phyloP scores from a whole-genome alignment of 495 filamentous ascomycete genomes.

The Xylaria palmicola region DNA sequence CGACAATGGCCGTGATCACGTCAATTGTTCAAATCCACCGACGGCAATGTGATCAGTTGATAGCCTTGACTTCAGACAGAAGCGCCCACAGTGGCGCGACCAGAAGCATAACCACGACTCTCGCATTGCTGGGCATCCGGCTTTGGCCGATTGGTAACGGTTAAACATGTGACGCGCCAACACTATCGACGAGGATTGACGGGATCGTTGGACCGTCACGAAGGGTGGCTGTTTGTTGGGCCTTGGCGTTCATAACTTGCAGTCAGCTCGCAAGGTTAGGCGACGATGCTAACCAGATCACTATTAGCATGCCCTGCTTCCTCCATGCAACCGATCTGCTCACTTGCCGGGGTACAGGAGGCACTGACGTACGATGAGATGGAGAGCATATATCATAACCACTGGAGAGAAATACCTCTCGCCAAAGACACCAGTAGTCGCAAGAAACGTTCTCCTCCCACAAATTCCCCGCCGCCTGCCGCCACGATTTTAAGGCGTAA shows the following conservation, averaged over 20 bases:
- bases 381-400: neutral
- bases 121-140: neutral
- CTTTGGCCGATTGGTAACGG: slow-evolving; percentile 2
- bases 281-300: neutral
- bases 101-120: neutral
- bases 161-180: slow-evolving; percentile 3
- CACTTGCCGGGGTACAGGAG: neutral
- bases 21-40: too few relatives aligned
- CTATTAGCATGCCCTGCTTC: too few relatives aligned
- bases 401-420: neutral
- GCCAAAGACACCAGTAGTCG: neutral
- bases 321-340: too few relatives aligned
- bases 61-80: neutral
- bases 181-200: neutral
- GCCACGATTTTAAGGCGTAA: slow-evolving; percentile 1
- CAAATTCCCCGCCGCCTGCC: neutral
- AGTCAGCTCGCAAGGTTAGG: neutral
- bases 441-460: neutral
- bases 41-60: neutral
- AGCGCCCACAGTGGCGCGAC: neutral
- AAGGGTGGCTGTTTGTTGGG: neutral
- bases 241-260: neutral
- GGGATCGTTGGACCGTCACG: neutral
- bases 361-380: neutral
- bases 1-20: too few relatives aligned